Conservation (phyloP, 2,329 filamentous ascomycete genomes). For the Hysterium pulicare region DNA sequence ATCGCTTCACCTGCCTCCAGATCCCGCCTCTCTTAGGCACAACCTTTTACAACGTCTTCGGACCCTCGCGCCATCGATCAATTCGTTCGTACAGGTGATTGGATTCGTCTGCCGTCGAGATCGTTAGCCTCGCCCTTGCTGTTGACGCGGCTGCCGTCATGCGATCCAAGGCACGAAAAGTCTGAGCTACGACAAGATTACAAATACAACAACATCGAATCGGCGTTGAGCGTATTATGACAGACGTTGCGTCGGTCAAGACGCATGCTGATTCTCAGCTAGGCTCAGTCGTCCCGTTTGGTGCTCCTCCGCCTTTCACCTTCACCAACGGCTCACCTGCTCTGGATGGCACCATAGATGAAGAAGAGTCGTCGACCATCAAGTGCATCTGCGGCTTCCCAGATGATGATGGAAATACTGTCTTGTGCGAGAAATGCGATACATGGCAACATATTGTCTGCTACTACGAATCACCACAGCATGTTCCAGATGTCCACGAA, state of each 20-base stretch:
- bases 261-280: slow-evolving; percentile 43
- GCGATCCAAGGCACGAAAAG: slow-evolving; percentile 38
- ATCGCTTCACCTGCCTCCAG: slow-evolving; percentile 23
- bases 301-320: slow-evolving; percentile 27
- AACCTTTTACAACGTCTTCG: slow-evolving; percentile 9
- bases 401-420: slow-evolving; percentile 96
- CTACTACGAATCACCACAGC: slow-evolving; percentile 77
- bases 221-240: slow-evolving; percentile 39
- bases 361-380: slow-evolving; percentile 87
- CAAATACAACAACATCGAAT: slow-evolving; percentile 16
- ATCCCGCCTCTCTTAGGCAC: slow-evolving; percentile 23
- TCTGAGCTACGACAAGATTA: slow-evolving; percentile 32
- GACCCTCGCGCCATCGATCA: slow-evolving; percentile 9
- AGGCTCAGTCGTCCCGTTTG: slow-evolving; percentile 31
- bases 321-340: slow-evolving; percentile 34
- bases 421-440: slow-evolving; percentile 92
- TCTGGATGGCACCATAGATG: slow-evolving; percentile 46
- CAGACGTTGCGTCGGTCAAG: slow-evolving; percentile 40
- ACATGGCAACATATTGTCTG: slow-evolving; percentile 99
- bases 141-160: slow-evolving; percentile 39
- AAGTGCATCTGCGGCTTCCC: slow-evolving; percentile 94
- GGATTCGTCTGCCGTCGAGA: slow-evolving; percentile 22
- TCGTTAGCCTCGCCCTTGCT: slow-evolving; percentile 23
- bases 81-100: slow-evolving; percentile 19
- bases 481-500: slow-evolving; percentile 72